These are phyloP conservation scores for Arthroderma sp. DNA, from an alignment of 2,329 filamentous ascomycete species.

Conservation along the genomic window DNA sequence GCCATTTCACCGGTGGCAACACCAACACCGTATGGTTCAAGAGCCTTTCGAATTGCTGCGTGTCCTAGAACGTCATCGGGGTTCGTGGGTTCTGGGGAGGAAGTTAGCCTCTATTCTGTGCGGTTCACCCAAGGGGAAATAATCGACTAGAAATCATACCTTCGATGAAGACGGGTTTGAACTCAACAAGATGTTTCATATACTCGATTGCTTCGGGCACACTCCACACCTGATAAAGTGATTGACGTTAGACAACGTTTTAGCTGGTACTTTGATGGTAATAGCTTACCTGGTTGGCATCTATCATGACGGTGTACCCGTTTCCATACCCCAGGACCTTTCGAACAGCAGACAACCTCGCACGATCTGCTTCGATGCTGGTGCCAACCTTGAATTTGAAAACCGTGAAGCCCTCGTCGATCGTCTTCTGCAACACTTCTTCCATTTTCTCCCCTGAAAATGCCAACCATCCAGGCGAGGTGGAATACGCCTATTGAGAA, in stretches of 20 bases:
- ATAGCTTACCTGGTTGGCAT: constrained; percentile 62
- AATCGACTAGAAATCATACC: no score
- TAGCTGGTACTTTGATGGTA: not conserved
- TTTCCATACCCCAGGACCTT: constrained; percentile 69
- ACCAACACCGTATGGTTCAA: constrained; percentile 55
- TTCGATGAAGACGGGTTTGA: constrained; percentile 80
- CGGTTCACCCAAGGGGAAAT: no score
- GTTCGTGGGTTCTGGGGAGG: constrained; percentile 57
- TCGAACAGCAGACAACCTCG: constrained; percentile 58
- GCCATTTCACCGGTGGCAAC: constrained; percentile 92
- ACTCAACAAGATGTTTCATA: constrained; percentile 70
- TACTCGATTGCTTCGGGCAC: constrained; percentile 79
- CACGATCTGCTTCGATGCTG: constrained; percentile 56
- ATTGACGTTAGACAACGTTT: not conserved
- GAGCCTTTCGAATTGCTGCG: constrained; percentile 68
- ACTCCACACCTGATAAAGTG: constrained; percentile 51
- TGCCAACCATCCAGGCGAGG: constrained; percentile 77
- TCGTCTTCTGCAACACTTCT: constrained; percentile 56
- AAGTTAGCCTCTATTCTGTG: not conserved
- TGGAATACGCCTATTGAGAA: constrained; percentile 56
- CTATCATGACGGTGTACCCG: constrained; percentile 79
- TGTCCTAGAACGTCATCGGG: constrained; percentile 85
- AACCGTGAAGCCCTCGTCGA: constrained; percentile 63
- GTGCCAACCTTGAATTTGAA: constrained; percentile 87
- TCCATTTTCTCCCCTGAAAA: constrained; percentile 83